These are phyloP conservation scores for Coemansia sp. DNA, from an alignment of 192 early-diverging fungal genomes.

Conservation along the genomic window DNA sequence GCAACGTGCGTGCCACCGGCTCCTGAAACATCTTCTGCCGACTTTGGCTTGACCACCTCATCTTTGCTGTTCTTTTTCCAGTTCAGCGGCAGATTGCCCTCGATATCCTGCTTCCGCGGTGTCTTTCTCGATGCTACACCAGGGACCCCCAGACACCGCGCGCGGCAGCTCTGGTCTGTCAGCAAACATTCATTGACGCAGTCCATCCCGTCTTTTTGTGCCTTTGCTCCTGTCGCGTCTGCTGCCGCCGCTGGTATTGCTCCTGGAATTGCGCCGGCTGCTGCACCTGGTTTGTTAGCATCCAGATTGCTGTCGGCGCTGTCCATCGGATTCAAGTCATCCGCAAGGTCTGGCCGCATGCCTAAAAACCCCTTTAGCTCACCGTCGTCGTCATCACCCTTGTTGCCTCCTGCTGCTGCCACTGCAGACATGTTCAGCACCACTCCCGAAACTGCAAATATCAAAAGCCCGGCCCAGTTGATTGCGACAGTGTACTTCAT, in stretches of 20 bases:
- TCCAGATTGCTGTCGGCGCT: neutral
- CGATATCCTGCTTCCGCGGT: conserved; percentile 42
- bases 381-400: conserved; percentile 10
- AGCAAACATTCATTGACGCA: conserved; percentile 28
- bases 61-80: conserved; percentile 26
- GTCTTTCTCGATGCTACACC: conserved; percentile 37
- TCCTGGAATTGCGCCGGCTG: neutral
- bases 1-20: neutral
- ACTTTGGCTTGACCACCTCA: neutral
- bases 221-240: conserved; percentile 9
- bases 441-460: neutral
- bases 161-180: conserved; percentile 44
- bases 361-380: conserved; percentile 19
- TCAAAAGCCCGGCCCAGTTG: neutral
- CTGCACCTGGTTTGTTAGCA: neutral
- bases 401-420: neutral
- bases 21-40: neutral
- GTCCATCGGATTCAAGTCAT: conserved; percentile 13
- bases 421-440: neutral
- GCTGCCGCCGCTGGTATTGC: no score
- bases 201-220: conserved; percentile 5
- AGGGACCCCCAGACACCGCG: conserved; percentile 46
- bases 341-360: conserved; percentile 35
- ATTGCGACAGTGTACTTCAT: neutral
- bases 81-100: conserved; percentile 36